Evolutionary conservation across 2,329 filamentous ascomycete genomes (phyloP), one percentile per base, ranked within the genome.

Genomic region (Graphium sp.): DNA sequence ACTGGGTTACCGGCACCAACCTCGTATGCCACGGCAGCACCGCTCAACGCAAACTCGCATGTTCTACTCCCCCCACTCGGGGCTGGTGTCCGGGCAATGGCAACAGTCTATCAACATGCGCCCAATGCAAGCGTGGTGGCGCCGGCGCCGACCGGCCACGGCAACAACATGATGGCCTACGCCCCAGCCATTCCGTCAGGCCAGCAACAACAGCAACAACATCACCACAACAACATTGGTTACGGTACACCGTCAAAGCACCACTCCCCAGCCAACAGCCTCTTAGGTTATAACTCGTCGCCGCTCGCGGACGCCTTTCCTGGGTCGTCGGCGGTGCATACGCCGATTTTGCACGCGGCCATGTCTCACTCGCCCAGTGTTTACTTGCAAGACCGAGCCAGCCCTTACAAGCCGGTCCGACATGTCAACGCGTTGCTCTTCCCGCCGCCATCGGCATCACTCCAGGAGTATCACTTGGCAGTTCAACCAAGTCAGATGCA

Each of bases 341-440:
- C 73, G 7, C 74, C 77, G 2, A 44, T 52, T 22, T 40, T 40
- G 4, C 65, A 73, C 27, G 69, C 73, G 7, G 74, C 77, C 5
- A 69, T 72, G 24, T 76, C 80, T 18, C 67, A 89, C 37, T 95
- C 89, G 18, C 87, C 87, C 1, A 85, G 80, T 8, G 71, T 82
- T 43, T 91, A 91, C 51, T 61, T 94, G 21, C 78, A 81, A 43
- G 82, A 93, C 47, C 71, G 89, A 32, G 75, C 80, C 37, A 95
- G 87, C 31, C 89, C 89, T 4, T 95, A 95, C 52, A 80, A 83
- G 37, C 87, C 87, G 2, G 77, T 94, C 22, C 78, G 85, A 30
- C 70, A 82, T 35, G 82, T 94, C 34, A 84, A 89, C 40, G 92
- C 83, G 1, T 66, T 95, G n/a, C 62, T 94, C 18, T 83, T 89